A percentile compares a stretch with the other conserved stretches of the same genome.
Evolutionary conservation across 1,284 basidiomycete species (phyloP).

Genomic region (Moesziomyces globuligerus): DNA sequence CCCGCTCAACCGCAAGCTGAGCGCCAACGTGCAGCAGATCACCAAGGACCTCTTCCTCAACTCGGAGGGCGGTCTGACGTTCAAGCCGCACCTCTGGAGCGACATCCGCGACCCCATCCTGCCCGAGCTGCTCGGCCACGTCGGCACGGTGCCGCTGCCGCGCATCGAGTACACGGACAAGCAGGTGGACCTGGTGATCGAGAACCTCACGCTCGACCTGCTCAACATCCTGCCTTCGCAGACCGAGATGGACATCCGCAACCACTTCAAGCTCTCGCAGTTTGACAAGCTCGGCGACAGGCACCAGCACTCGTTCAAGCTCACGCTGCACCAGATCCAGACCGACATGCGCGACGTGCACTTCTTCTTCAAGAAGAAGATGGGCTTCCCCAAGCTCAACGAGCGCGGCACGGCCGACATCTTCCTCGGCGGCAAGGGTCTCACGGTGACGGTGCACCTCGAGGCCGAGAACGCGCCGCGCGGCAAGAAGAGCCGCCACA

Average conservation of each 20-base stretch:
- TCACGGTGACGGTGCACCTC: slow-evolving; percentile 72
- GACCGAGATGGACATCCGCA: slow-evolving; percentile 81
- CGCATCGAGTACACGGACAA: slow-evolving; percentile 64
- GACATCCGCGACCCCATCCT: slow-evolving; percentile 84
- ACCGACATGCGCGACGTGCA: slow-evolving; percentile 92
- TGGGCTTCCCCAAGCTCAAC: slow-evolving; percentile 79
- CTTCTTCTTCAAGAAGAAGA: slow-evolving; percentile 74
- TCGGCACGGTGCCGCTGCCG: slow-evolving; percentile 83
- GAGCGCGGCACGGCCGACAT: slow-evolving; percentile 95
- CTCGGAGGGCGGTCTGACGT: slow-evolving; percentile 72
- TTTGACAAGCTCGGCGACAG: slow-evolving; percentile 53
- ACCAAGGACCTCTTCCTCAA: slow-evolving; percentile 82
- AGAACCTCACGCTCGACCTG: slow-evolving; percentile 89
- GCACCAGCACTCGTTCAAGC: slow-evolving; percentile 60
- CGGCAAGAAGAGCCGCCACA: slow-evolving; percentile 67
- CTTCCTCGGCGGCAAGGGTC: slow-evolving; percentile 80
- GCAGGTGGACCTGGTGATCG: slow-evolving; percentile 77
- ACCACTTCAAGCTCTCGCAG: slow-evolving; percentile 78
- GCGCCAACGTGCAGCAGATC: slow-evolving; percentile 82
- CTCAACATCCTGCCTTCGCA: slow-evolving; percentile 74
- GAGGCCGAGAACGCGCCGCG: slow-evolving; percentile 73
- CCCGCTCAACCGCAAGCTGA: slow-evolving; percentile 81
- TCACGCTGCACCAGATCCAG: slow-evolving; percentile 79
- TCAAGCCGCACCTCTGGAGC: slow-evolving; percentile 86
- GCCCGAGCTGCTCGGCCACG: slow-evolving; percentile 76